Evolutionary conservation across 1,284 basidiomycete species (phyloP), one percentile per base, ranked within the genome.

Genomic region (Ganoderma resinaceum): DNA sequence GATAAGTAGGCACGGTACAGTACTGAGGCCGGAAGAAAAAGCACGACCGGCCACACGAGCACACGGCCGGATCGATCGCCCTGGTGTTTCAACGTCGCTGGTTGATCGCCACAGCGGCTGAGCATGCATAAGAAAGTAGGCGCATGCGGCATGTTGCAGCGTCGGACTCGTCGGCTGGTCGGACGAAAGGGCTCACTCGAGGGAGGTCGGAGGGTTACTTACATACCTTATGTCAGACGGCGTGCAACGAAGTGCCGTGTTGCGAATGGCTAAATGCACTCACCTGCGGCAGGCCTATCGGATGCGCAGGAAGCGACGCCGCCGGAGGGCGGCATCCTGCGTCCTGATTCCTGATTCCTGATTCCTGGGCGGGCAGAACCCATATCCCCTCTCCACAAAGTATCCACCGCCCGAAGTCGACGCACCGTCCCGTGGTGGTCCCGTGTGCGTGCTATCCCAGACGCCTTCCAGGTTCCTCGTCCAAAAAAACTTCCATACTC

Each of bases 221-320:
- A n/a, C n/a, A n/a, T n/a, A n/a, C n/a, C n/a, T n/a, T n/a, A n/a
- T 26, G 46, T 49, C 46, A 26, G 46, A 26, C 46, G 35, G 23
- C 2, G 7, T 1, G 23, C 14, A 38, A 26, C 23, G 3, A 16
- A n/a, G n/a, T n/a, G n/a, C n/a, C n/a, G n/a, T n/a, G n/a, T n/a
- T 60, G 29, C 35, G 58, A 60, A 60, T 60, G 37, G 58, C 58
- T 16, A 40, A 38, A 60, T 38, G n/a, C 58, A 60, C 58, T 42
- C 58, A 60, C 58, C 55, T n/a, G 53, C 18, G 26, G n/a, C n/a
- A 35, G 35, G 35, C 35, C 35, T 35, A 9, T 9, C n/a, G n/a
- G 35, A 4, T 8, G 9, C 6, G 55, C 33, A 58, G 20, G 33
- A 33, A 16, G 9, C 16, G 26, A 16, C 8, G n/a, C 52, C 8